Evolutionary conservation across 306 rosid species (phyloP).

Genomic region (Cucurbita moschata): DNA sequence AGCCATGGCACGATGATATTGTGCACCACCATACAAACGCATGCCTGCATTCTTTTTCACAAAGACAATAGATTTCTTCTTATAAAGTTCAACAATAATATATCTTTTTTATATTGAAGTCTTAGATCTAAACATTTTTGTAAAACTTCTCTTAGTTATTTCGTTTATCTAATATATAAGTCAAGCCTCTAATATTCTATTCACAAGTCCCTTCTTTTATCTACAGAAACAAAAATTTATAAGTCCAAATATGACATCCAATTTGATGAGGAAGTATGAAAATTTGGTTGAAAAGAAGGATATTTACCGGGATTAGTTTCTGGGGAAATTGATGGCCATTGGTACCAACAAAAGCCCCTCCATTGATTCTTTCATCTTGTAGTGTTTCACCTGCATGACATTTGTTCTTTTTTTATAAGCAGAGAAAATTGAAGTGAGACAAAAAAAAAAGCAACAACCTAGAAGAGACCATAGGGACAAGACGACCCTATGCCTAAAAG

Average conservation of each 20-base stretch:
- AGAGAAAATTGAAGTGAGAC: not conserved
- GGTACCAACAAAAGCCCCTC: slow-evolving; percentile 74
- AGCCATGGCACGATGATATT: slow-evolving; percentile 99
- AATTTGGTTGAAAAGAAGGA: not conserved
- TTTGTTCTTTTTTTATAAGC: not conserved
- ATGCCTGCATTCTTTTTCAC: slow-evolving; percentile 77
- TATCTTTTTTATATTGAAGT: not conserved
- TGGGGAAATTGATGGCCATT: slow-evolving; percentile 82
- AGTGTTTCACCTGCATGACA: slow-evolving; percentile 67
- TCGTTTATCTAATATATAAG: too few relatives aligned
- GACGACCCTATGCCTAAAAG: not conserved
- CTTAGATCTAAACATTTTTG: not conserved
- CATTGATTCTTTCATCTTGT: slow-evolving; percentile 75
- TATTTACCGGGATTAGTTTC: slow-evolving; percentile 77
- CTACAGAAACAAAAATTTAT: not conserved
- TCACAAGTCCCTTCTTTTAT: not conserved
- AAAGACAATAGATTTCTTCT: slow-evolving; percentile 2
- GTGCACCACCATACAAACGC: slow-evolving; percentile 99
- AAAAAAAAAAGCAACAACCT: not conserved
- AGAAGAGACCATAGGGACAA: not conserved
- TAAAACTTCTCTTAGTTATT: not conserved
- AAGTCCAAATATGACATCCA: not conserved
- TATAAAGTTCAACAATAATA: not conserved
- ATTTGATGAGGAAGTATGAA: not conserved
- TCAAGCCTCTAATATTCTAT: not conserved